Conservation (phyloP, 768 basidiomycete genomes). For the Naematelia encephala region DNA sequence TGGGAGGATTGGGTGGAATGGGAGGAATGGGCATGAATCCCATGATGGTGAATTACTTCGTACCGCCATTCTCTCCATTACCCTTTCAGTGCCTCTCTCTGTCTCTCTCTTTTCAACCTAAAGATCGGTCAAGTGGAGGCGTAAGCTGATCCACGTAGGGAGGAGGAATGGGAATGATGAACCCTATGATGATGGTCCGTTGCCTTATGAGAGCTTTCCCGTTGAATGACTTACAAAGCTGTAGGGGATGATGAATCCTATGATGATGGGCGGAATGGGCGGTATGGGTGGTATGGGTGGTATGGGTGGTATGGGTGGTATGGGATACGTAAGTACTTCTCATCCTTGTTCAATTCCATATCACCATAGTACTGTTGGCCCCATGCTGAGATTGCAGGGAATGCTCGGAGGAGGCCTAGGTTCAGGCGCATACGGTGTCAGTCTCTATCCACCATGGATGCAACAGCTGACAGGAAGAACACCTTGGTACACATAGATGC, state of each 20-base stretch:
- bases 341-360: not conserved
- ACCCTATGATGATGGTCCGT: constrained; percentile 33
- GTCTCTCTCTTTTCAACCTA: too few species aligned
- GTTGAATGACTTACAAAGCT: not conserved
- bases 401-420: constrained; percentile 46
- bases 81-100: not conserved
- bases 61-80: not conserved
- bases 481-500: constrained; percentile 47
- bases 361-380: not conserved
- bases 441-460: constrained; percentile 30
- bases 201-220: too few species aligned
- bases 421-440: constrained; percentile 43
- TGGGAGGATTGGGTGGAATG: constrained; percentile 53
- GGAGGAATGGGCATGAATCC: constrained; percentile 50
- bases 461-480: constrained; percentile 35
- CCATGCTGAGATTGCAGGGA: constrained; percentile 22
- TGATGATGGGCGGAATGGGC: constrained; percentile 20
- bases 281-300: constrained; percentile 22
- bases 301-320: constrained; percentile 12
- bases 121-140: not conserved
- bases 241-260: constrained; percentile 20
- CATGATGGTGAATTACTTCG: constrained; percentile 23
- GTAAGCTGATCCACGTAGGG: not conserved
- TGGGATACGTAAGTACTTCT: constrained; percentile 34
- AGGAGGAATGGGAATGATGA: constrained; percentile 31